Base-by-base conservation (phyloP, 1,139 yeast genomes). In the Suhomyces atakaporum region DNA sequence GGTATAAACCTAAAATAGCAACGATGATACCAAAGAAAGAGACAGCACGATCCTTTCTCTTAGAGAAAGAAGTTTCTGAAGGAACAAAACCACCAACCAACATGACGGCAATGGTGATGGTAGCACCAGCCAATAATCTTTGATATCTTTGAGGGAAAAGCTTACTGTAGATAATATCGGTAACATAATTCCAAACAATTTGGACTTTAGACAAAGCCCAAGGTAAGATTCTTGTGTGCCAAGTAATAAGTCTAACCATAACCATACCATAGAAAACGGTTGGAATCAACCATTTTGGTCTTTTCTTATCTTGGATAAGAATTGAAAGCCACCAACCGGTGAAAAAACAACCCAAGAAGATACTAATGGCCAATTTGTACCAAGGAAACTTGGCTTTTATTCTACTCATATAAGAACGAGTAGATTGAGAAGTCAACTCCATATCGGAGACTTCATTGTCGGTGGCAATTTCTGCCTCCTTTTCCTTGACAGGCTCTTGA, bases 261-360 rank as follows among this genome's bases (percentile, higher is more conserved):
- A 78, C 60, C 60, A 68, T 63, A 25, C 74, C 65, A 75, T 79
- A 79, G 30, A 79, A 51, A 25, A 78, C 56, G 5, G 84, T 79
- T 22, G 85, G 86, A 50, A 80, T 77, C 51, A 80, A 71, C 85
- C 86, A 80, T 47, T 71, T 52, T 48, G 58, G 76, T 46, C 84
- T 66, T 35, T 73, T 75, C 46, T 68, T 67, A 4, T 69, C 55
- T 53, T 79, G 85, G 39, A 70, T 73, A 19, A 80, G 39, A 36
- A 80, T 76, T 10, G 83, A 73, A 25, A 79, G 54, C 84, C 84
- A 80, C 85, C 85, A 80, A 3, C 81, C 71, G 4, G 85, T 79
- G 66, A 79, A 79, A 46, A 80, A 75, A 27, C 63, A 55, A 1
- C 71, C 75, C 23, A 59, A 40, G 25, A 72, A 51, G 9, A 67